Percentiles rank a stretch among this genome's conserved stretches.
Evolutionary conservation across 2,329 filamentous ascomycete species (phyloP).

Genomic region (Colletotrichum sp.): DNA sequence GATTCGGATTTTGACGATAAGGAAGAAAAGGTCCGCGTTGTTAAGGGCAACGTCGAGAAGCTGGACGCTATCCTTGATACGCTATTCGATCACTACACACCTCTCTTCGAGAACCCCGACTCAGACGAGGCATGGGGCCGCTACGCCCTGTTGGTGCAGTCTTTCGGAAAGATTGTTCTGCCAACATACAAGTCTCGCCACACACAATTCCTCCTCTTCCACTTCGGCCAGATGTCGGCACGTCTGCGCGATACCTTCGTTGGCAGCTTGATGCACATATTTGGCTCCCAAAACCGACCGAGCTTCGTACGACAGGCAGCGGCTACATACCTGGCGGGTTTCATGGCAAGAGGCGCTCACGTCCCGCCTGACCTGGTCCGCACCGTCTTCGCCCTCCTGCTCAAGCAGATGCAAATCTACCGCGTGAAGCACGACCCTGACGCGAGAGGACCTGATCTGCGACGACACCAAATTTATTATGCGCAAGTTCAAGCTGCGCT

Average conservation of each 20-base stretch:
- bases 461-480: conserved; percentile 85
- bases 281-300: conserved; percentile 20
- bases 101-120: conserved; percentile 72
- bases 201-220: conserved; percentile 94
- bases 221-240: conserved; percentile 85
- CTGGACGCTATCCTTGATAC: conserved; percentile 90
- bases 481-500: conserved; percentile 86
- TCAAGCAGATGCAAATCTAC: conserved; percentile 77
- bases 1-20: conserved; percentile 71
- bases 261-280: conserved; percentile 73
- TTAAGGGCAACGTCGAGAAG: conserved; percentile 86
- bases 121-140: conserved; percentile 72
- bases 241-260: conserved; percentile 83
- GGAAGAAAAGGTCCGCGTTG: conserved; percentile 66
- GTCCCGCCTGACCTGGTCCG: conserved; percentile 79
- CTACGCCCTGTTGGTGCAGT: conserved; percentile 80
- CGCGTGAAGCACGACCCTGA: conserved; percentile 73
- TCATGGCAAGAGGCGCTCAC: conserved; percentile 87
- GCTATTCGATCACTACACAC: conserved; percentile 83
- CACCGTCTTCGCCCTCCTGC: conserved; percentile 80
- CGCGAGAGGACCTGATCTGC: conserved; percentile 85
- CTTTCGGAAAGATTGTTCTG: conserved; percentile 87
- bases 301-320: conserved; percentile 76
- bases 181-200: conserved; percentile 92
- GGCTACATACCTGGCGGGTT: conserved; percentile 91